phyloP scores from a whole-genome alignment of 495 filamentous ascomycete genomes.

The Alectoria sarmentosa region DNA sequence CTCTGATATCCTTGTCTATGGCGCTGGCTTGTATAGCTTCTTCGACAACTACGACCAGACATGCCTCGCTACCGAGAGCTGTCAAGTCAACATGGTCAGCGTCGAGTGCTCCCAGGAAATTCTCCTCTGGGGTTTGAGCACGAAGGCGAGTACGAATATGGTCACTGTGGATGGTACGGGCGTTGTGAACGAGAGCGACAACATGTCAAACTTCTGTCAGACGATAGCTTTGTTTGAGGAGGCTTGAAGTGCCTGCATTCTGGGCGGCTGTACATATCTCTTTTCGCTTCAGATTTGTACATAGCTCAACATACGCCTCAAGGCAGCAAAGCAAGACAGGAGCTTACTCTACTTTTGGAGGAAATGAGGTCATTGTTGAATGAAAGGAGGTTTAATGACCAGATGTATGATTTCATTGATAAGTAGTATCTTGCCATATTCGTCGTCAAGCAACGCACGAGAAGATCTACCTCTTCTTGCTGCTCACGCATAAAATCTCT shows the following conservation, averaged over 20 bases:
- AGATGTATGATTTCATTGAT: no score
- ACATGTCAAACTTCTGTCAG: conserved; percentile 67
- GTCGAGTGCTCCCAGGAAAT: conserved; percentile 64
- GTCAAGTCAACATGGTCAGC: conserved; percentile 82
- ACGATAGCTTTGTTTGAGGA: conserved; percentile 60
- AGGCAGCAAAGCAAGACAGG: no score
- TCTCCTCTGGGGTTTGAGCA: conserved; percentile 72
- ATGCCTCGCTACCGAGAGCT: conserved; percentile 66
- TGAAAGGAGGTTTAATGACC: no score
- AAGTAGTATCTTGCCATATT: no score
- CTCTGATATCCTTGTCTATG: conserved; percentile 62
- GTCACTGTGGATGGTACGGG: conserved; percentile 51
- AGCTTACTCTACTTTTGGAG: no score
- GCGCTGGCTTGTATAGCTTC: conserved; percentile 78
- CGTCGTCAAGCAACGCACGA: no score
- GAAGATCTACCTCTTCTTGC: no score
- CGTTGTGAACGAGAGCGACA: conserved; percentile 56
- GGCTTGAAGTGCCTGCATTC: conserved; percentile 1
- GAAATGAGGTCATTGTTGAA: no score
- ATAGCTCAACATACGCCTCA: not conserved
- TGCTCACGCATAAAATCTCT: no score
- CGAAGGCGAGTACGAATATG: conserved; percentile 85
- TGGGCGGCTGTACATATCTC: not conserved
- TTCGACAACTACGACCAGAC: conserved; percentile 78
- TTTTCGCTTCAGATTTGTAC: not conserved